phyloP scores from a whole-genome alignment of 1,139 yeast genomes.

The Lodderomyces metapsilosis region DNA sequence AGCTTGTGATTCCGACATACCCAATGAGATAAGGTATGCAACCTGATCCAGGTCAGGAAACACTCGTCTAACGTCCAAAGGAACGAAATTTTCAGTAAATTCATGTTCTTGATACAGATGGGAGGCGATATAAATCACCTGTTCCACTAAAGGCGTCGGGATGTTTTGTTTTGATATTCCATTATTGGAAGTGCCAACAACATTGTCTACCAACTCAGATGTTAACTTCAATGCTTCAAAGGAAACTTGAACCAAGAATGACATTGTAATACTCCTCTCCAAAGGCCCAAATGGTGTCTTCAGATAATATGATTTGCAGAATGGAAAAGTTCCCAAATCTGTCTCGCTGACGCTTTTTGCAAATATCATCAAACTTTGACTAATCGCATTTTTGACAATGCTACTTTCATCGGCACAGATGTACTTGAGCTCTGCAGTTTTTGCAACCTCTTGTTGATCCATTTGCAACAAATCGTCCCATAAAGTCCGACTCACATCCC shows the following conservation, averaged over 20 bases:
- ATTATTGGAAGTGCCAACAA: constrained; percentile 11
- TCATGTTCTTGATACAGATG: constrained; percentile 26
- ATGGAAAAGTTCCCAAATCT: constrained; percentile 22
- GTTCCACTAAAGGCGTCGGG: constrained; percentile 32
- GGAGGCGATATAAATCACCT: constrained; percentile 34
- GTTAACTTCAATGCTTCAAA: constrained; percentile 38
- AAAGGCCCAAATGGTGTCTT: constrained; percentile 21
- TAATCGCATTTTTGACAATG: constrained; percentile 38
- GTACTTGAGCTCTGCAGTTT: constrained; percentile 34
- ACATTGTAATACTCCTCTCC: constrained; percentile 23
- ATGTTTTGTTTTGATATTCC: constrained; percentile 24
- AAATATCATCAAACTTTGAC: constrained; percentile 41
- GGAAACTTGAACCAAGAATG: constrained; percentile 42
- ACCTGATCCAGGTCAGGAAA: constrained; percentile 53
- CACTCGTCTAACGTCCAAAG: constrained; percentile 48
- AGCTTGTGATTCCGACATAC: constrained; percentile 42
- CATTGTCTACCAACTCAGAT: constrained; percentile 24
- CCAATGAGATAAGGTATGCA: constrained; percentile 45
- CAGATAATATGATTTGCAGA: constrained; percentile 26
- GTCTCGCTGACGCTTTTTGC: constrained; percentile 35
- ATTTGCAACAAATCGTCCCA: constrained; percentile 21
- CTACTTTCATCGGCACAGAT: constrained; percentile 37
- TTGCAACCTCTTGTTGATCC: constrained; percentile 21
- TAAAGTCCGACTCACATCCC: constrained; percentile 21
- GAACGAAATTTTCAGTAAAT: constrained; percentile 35